Evolutionary conservation across 1,284 basidiomycete species (phyloP), one percentile per base, ranked within the genome.

Genomic region (Papiliotrema nemorosa): DNA sequence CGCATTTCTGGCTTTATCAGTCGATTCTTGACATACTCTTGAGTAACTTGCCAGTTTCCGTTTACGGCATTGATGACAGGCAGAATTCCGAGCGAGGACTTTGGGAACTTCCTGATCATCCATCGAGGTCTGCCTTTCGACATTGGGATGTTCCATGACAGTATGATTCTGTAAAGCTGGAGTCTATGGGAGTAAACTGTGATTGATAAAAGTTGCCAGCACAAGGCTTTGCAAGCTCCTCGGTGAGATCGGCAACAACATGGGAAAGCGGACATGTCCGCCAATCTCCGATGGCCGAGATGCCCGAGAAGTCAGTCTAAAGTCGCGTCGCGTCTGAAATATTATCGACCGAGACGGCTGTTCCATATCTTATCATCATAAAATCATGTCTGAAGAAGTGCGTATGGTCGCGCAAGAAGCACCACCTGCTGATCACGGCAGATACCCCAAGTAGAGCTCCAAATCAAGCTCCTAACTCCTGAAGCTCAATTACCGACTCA

Each of bases 401-500:
- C 26, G 40, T 7, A 7, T 31, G 14, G 9, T 4, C 35, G 4
- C 35, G 21, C 24, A 24, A 14, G 13, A 5, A 10, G n/a, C 40
- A 5, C 13, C 6, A 13, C 14, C 6, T 16, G n/a, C 24, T 18
- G n/a, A 42, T 16, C 21, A 20, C 22, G 16, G 9, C 40, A 42
- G 21, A 24, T 26, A 10, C 26, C 26, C 29, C 42, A 44, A 44
- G 50, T 58, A 44, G 53, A 62, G 27, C 82, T 97, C 97, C 61
- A 92, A 93, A 70, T 97, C 60, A 93, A 96, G 70, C 82, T 85
- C 33, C 83, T 88, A 42, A 88, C 88, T 1, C 81, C 85, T 13
- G 85, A 85, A 62, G 96, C 90, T 16, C 87, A 76, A 56, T 70
- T 96, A 24, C 94, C 96, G 0, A 92, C 88, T 12, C 82, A 90